These are phyloP conservation scores for Moringa oleifera DNA, from an alignment of 345 rosid genomes.

Conservation along the genomic window DNA sequence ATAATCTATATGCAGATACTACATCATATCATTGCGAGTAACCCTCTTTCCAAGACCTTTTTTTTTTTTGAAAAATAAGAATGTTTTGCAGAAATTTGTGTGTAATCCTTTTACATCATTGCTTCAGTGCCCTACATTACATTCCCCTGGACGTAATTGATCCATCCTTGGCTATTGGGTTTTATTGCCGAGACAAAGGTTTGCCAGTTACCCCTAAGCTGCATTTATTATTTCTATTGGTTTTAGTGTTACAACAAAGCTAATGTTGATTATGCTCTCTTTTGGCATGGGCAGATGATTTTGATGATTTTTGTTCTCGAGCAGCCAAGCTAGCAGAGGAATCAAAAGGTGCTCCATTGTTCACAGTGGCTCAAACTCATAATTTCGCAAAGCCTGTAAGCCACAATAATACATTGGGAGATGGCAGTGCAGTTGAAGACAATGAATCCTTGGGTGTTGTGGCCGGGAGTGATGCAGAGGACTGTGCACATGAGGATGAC, in stretches of 20 bases:
- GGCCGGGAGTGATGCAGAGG: constrained; percentile 21
- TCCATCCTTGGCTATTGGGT: constrained; percentile 89
- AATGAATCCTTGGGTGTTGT: constrained; percentile 23
- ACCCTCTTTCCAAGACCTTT: constrained; percentile 19
- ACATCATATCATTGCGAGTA: constrained; percentile 85
- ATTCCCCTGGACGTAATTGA: constrained; percentile 69
- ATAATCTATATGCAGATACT: constrained; percentile 60
- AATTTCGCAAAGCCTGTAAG: constrained; percentile 11
- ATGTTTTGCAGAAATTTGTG: no score
- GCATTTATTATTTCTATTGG: background rate
- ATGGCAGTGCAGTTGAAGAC: constrained; percentile 13
- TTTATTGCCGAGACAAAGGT: constrained; percentile 89
- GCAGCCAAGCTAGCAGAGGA: constrained; percentile 73
- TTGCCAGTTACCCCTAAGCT: constrained; percentile 9
- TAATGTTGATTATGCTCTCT: background rate
- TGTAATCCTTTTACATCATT: constrained; percentile 11
- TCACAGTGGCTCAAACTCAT: constrained; percentile 41
- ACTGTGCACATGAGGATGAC: constrained; percentile 40
- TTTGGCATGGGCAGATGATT: constrained; percentile 48
- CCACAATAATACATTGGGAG: constrained; percentile 16
- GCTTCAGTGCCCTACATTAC: constrained; percentile 49
- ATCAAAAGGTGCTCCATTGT: constrained; percentile 85
- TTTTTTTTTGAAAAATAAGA: no score
- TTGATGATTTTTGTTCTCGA: constrained; percentile 62
- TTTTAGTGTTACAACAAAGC: constrained; percentile 1